Evolutionary conservation across 1,284 basidiomycete genomes (phyloP), one percentile per base, ranked within the genome.

Genomic region (Ceratobasidium sp.): DNA sequence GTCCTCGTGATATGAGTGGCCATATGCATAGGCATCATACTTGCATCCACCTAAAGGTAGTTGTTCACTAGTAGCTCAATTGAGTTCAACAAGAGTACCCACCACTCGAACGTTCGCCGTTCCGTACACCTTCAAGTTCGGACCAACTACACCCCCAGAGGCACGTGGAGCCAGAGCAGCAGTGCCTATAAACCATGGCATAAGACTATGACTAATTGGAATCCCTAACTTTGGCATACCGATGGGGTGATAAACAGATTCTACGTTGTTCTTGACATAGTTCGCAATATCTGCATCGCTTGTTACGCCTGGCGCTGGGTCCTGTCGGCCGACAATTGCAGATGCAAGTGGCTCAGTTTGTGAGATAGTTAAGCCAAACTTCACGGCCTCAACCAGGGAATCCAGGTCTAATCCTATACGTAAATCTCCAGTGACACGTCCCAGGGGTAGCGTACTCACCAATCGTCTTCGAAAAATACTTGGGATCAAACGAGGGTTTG

Each of bases 71-170:
- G 26, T 26, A 15, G 42, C 3, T 42, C 18, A 28, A 12, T 9
- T 5, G 2, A 28, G 12, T 23, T 23, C 4, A 40, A 15, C 20
- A 26, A 42, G 3, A 6, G 26, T 46, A 77, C 73, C 7, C 55
- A 77, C 81, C 28, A 78, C 80, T 71, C 60, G 82, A 81, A 79
- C 83, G 82, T 81, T 83, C 82, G 73, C 78, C 5, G 85, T 86
- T 64, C 84, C 85, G 81, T 86, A 84, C 18, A 86, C 85, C 73
- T 80, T 81, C 40, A 86, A 79, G 58, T 80, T 79, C 1, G 81
- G 5, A 81, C 83, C 82, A 51, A 86, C 85, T 18, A 86, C 85
- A 78, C 85, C 85, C 56, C 85, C 85, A 75, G 84, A 63, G 60
- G 81, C 72, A 13, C 80, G 79, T 2, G 85, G 84, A 23, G 84